A percentile compares a stretch with the other conserved stretches of the same genome.
Evolutionary conservation across 2,329 filamentous ascomycete species (phyloP).

Genomic region (Stenocarpella maydis): DNA sequence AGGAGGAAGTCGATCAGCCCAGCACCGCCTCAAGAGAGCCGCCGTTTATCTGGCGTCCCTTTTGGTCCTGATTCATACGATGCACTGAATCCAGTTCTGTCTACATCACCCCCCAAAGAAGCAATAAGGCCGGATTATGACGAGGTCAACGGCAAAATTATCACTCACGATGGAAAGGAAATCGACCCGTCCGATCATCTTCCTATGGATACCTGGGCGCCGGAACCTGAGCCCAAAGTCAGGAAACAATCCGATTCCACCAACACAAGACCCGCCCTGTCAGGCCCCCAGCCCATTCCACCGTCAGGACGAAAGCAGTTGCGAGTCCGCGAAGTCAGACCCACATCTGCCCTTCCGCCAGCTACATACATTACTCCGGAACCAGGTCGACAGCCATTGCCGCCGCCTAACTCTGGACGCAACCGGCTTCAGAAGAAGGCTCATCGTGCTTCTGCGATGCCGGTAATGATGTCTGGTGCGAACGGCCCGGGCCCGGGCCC

Average conservation of each 20-base stretch:
- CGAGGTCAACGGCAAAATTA: constrained; percentile 72
- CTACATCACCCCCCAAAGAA: constrained; percentile 47
- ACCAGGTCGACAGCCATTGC: constrained; percentile 38
- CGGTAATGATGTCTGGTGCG: constrained; percentile 44
- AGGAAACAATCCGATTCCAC: constrained; percentile 46
- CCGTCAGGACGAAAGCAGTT: constrained; percentile 60
- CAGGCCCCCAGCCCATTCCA: constrained; percentile 62
- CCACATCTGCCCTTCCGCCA: constrained; percentile 52
- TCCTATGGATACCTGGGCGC: constrained; percentile 79
- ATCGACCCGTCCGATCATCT: constrained; percentile 84
- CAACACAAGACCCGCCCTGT: constrained; percentile 55
- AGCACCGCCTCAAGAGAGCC: constrained; percentile 60
- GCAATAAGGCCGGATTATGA: constrained; percentile 50
- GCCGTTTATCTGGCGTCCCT: constrained; percentile 68
- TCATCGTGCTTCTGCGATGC: constrained; percentile 54
- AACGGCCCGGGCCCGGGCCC: constrained; percentile 54
- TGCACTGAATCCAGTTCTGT: constrained; percentile 69
- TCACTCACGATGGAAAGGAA: constrained; percentile 77
- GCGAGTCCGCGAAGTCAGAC: constrained; percentile 56
- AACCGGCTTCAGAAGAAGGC: constrained; percentile 73
- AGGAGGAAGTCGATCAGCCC: constrained; percentile 79
- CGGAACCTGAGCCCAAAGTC: constrained; percentile 73
- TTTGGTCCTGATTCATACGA: constrained; percentile 82
- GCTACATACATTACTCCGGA: constrained; percentile 42
- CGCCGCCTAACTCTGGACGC: constrained; percentile 53